Conservation (phyloP, 768 basidiomycete genomes). For the Tylopilus balloui region DNA sequence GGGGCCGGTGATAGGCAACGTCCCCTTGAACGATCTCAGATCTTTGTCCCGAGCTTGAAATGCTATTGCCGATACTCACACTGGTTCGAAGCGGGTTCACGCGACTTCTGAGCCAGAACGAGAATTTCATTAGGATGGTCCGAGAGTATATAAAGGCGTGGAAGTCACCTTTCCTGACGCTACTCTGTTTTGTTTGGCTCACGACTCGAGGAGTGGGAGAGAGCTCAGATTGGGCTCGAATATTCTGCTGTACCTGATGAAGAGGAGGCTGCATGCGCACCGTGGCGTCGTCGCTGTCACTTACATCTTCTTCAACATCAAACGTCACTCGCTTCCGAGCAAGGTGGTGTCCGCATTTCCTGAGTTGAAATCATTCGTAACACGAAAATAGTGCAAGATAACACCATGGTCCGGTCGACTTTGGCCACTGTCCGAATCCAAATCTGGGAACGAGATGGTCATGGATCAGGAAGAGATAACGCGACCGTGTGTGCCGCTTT, state of each 20-base stretch:
- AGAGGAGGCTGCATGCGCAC: slow-evolving; percentile 9
- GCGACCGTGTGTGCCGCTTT: not conserved
- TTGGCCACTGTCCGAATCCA: slow-evolving; percentile 9
- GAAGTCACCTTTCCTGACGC: slow-evolving; percentile 7
- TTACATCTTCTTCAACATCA: slow-evolving; percentile 1
- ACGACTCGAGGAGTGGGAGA: not conserved
- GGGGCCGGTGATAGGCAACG: not conserved
- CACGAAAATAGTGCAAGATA: not conserved
- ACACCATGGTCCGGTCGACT: slow-evolving; percentile 1
- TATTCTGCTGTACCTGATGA: slow-evolving; percentile 2
- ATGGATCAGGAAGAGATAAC: not conserved
- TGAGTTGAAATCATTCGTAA: not conserved
- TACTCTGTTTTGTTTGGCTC: not conserved
- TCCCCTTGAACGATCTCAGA: slow-evolving; percentile 14
- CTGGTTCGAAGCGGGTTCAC: slow-evolving; percentile 1
- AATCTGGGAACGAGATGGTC: slow-evolving; percentile 8
- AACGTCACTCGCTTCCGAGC: slow-evolving; percentile 13
- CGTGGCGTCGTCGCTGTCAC: slow-evolving; percentile 14
- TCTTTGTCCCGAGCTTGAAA: not conserved
- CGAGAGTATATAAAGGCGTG: not conserved
- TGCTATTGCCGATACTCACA: slow-evolving; percentile 8
- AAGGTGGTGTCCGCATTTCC: not conserved
- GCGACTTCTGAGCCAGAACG: slow-evolving; percentile 9
- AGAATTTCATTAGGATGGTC: not conserved
- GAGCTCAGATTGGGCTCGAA: not conserved